Base-by-base conservation (phyloP, 371 early-diverging fungal species). In the Catenaria anguillulae region DNA sequence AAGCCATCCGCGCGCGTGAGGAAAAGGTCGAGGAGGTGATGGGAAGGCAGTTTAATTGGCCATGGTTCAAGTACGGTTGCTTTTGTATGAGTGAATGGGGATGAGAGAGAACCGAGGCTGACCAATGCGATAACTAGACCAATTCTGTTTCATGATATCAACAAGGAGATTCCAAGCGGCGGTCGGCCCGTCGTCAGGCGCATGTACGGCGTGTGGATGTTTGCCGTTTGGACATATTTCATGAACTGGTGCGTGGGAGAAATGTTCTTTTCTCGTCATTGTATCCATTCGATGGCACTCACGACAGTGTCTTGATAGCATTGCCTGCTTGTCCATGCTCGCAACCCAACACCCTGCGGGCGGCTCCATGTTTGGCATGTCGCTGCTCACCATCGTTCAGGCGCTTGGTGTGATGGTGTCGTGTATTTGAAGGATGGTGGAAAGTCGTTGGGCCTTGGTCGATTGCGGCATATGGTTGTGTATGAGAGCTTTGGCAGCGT, bases 291-390 rank as follows among this genome's bases (percentile, higher is more conserved):
- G 4, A 37, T 37, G 37, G 37, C 37, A 4, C 4, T 13, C 8
- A 37, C 37, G 8, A 13, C 37, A 13, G 37, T 13, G 8, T 8
- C 37, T 4, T 15, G 54, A 6, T 56, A 36, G 37, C 33, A 2
- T 56, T 15, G 58, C 40, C 24, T 35, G 58, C 21, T 35, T 58
- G 17, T 0, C 42, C 15, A 10, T 21, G 12, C 36, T 58, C 17
- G 37, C 36, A 10, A 58, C 36, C 0, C 31, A 42, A 5, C 8
- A 29, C 40, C 0, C 58, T 1, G 31, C n/a, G 8, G 58, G 58
- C 24, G 58, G 58, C 13, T 6, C 17, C 29, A 33, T 26, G 24
- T 58, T 58, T 23, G 58, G 33, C n/a, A 58, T 58, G 43, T 58
- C 58, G 24, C 24, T 58, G 26, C 37, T 58, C 29, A 58, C n/a